These are phyloP conservation scores for Amanita polypyramis DNA, from an alignment of 768 basidiomycete species.

Conservation along the genomic window DNA sequence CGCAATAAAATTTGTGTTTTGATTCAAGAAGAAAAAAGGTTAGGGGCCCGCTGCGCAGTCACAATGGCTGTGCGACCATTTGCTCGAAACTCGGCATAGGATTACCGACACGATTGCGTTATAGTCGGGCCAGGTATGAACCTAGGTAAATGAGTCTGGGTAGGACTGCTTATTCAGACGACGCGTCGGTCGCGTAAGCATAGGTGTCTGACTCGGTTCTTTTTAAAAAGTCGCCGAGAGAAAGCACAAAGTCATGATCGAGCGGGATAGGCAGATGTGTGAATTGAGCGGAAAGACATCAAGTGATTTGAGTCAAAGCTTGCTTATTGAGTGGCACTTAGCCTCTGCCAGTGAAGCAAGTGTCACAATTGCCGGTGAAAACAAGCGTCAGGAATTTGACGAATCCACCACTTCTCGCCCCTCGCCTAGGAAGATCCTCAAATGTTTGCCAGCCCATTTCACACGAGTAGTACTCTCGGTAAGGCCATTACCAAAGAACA, in stretches of 20 bases:
- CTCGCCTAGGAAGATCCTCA: slow-evolving; percentile 46
- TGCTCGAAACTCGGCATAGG: not conserved
- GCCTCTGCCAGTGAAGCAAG: too few relatives aligned
- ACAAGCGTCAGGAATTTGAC: slow-evolving; percentile 26
- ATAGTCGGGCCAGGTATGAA: not conserved
- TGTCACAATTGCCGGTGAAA: not conserved
- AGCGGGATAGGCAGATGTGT: not conserved
- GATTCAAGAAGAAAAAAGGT: too few relatives aligned
- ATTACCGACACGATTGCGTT: not conserved
- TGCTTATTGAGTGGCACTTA: too few relatives aligned
- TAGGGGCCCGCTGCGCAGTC: not conserved
- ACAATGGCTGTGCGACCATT: not conserved
- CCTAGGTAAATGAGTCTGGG: not conserved
- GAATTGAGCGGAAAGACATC: too few relatives aligned
- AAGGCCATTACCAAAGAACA: slow-evolving; percentile 56
- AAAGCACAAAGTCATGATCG: not conserved
- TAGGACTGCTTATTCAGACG: not conserved
- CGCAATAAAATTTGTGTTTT: too few relatives aligned
- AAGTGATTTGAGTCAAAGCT: too few relatives aligned
- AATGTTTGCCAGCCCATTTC: slow-evolving; percentile 29
- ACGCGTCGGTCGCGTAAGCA: too few relatives aligned
- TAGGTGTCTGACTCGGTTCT: too few relatives aligned
- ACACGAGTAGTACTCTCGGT: slow-evolving; percentile 9
- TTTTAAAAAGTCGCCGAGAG: too few relatives aligned
- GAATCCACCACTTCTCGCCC: slow-evolving; percentile 35